Evolutionary conservation across 139 green algal genomes (phyloP), one percentile per base, ranked within the genome.

Genomic region (Coelastrella sp.): DNA sequence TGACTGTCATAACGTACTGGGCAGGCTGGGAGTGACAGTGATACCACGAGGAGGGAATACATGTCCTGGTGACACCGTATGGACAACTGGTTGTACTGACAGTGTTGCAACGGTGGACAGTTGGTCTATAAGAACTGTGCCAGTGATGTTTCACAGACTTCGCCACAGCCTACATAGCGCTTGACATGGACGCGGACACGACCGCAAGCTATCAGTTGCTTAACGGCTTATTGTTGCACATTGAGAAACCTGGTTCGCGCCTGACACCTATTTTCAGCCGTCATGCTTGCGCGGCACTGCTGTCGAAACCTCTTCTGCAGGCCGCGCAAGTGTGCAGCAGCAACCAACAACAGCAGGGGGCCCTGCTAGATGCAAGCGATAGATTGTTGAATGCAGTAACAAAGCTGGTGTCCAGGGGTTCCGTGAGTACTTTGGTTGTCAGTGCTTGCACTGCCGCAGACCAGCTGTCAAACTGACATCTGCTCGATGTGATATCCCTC

Each of bases 251-350:
- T 19, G 53, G 53, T 17, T 51, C 43, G 21, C 53, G 34, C 8
- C 4, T 82, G 4, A 53, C 4, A 2, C 19, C 21, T 32, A 69
- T 7, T 53, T 82, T 82, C 62, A 32, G 30, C 37, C 34, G 75
- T 35, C 75, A 82, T 32, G 75, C 75, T 9, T 45, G 30, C 30
- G 45, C 48, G n/a, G 73, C 53, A 27, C 75, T 82, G 3, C 53
- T 66, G 35, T 53, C 34, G 19, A 38, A 43, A 15, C 35, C 75
- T 21, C 21, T 82, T 5, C 53, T 69, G 30, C 8, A 21, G 50
- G 30, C 27, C 23, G 34, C 2, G n/a, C n/a, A n/a, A n/a, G n/a
- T n/a, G 8, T 32, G 17, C 19, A 19, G 19, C 21, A 37, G 40
- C 15, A 37, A 48, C 15, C 72, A 62, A 21, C 72, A 79, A 11